phyloP scores from a whole-genome alignment of 257 asterid species.

The Fraxinus quadrangulata region DNA sequence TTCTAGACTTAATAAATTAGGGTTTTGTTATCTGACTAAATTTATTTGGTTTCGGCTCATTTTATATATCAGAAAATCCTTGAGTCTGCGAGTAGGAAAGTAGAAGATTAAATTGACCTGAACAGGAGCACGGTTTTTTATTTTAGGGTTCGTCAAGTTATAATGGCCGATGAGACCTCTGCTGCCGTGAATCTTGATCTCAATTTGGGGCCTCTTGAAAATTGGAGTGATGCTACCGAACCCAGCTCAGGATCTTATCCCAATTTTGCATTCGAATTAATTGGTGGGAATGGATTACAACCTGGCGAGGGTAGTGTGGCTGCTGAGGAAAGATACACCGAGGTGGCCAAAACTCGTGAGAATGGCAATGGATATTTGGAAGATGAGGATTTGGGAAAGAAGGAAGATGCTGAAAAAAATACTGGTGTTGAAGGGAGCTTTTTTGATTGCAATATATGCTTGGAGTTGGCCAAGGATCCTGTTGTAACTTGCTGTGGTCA shows the following conservation, averaged over 20 bases:
- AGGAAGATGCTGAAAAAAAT: conserved; percentile 56
- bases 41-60: no score
- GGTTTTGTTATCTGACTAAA: conserved; percentile 18
- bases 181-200: conserved; percentile 87
- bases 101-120: no score
- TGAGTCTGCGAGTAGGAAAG: no score
- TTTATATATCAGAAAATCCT: no score
- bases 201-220: conserved; percentile 81
- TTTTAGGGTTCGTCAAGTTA: conserved; percentile 19
- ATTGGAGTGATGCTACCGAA: conserved; percentile 49
- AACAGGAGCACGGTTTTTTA: no score
- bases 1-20: conserved; percentile 10
- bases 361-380: conserved; percentile 45
- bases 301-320: conserved; percentile 78
- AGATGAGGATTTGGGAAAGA: conserved; percentile 53
- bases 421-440: conserved; percentile 67
- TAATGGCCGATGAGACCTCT: conserved; percentile 66
- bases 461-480: conserved; percentile 89
- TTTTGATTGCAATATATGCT: conserved; percentile 91
- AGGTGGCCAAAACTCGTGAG: conserved; percentile 51
- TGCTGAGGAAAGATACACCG: conserved; percentile 46
- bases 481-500: conserved; percentile 97
- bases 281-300: conserved; percentile 52
- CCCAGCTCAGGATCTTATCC: conserved; percentile 46
- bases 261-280: conserved; percentile 60